Evolutionary conservation across 139 green algal genomes (phyloP).

Genomic region (Tetradesmus lagerheimii): DNA sequence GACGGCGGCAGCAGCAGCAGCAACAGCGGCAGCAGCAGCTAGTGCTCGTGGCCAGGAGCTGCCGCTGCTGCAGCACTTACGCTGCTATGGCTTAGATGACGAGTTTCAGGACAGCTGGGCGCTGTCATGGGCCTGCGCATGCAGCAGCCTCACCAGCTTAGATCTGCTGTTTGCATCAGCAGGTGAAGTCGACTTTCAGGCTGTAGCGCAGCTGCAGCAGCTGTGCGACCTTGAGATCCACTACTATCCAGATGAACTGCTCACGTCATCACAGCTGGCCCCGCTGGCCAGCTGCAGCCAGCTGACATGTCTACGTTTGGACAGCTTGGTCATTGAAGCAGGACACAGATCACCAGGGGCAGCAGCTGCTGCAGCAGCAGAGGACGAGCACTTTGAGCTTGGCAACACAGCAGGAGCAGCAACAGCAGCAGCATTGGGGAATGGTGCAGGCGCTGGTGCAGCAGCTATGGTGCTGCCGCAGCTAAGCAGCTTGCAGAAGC

Average conservation of each 20-base stretch:
- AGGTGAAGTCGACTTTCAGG: slow-evolving; percentile 32
- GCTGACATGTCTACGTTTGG: not conserved
- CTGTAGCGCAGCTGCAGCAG: slow-evolving; percentile 7
- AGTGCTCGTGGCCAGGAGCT: not conserved
- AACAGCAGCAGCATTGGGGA: not conserved
- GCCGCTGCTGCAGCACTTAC: not conserved
- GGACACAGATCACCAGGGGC: not conserved
- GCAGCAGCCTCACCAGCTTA: not conserved
- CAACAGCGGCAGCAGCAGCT: not conserved
- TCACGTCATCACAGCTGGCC: slow-evolving; percentile 11
- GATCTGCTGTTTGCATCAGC: slow-evolving; percentile 4
- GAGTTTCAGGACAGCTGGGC: not conserved
- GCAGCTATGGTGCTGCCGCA: not conserved
- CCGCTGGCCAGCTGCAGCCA: not conserved
- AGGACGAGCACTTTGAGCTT: not conserved
- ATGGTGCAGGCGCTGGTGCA: not conserved
- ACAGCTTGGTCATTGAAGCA: slow-evolving; percentile 4
- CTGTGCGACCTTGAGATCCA: not conserved
- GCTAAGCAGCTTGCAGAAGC: not conserved
- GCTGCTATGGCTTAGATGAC: slow-evolving; percentile 2
- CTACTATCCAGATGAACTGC: slow-evolving; percentile 4
- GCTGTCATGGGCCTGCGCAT: not conserved
- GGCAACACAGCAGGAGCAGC: not conserved
- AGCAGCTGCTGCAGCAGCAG: not conserved
- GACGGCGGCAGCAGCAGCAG: not conserved